phyloP scores from a whole-genome alignment of 2,329 filamentous ascomycete species.

The Clathrospora elynae region DNA sequence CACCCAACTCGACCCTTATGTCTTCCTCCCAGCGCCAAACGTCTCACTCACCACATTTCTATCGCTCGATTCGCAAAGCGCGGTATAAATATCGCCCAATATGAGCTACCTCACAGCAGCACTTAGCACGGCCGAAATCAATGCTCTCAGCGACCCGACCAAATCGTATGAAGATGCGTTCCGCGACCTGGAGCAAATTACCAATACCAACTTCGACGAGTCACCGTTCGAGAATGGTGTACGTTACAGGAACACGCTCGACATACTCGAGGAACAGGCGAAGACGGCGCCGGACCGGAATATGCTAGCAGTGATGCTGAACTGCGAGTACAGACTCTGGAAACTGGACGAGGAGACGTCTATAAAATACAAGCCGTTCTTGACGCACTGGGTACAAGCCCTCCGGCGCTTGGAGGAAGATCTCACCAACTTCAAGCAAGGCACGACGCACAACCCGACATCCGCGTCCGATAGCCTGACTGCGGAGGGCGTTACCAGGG shows the following conservation, averaged over 20 bases:
- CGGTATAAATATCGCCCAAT: slow-evolving; percentile 22
- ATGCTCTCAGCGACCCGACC: slow-evolving; percentile 28
- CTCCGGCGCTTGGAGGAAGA: slow-evolving; percentile 25
- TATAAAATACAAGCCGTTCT: slow-evolving; percentile 46
- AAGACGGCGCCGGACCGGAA: slow-evolving; percentile 24
- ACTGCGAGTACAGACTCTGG: slow-evolving; percentile 47
- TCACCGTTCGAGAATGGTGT: slow-evolving; percentile 37
- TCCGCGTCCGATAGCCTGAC: slow-evolving; percentile 11
- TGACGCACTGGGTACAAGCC: slow-evolving; percentile 50
- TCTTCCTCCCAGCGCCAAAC: slow-evolving; percentile 19
- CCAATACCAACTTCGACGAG: slow-evolving; percentile 11
- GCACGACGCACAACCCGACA: neutral
- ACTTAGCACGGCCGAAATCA: slow-evolving; percentile 32
- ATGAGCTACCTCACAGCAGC: slow-evolving; percentile 37
- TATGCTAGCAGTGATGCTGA: slow-evolving; percentile 37
- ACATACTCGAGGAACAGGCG: slow-evolving; percentile 31
- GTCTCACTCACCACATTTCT: slow-evolving; percentile 12
- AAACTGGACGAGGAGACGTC: slow-evolving; percentile 35
- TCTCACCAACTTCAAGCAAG: neutral
- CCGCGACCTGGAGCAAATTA: slow-evolving; percentile 13
- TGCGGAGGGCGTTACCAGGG: slow-evolving; percentile 22
- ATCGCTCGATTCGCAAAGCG: slow-evolving; percentile 22
- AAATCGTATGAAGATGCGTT: slow-evolving; percentile 21
- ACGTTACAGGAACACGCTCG: slow-evolving; percentile 42
- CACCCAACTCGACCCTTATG: slow-evolving; percentile 24